Percentiles rank a stretch among this genome's conserved stretches.
These are phyloP conservation scores for Phytophthora crassamura DNA, from an alignment of 352 stramenopile species.

Conservation along the genomic window DNA sequence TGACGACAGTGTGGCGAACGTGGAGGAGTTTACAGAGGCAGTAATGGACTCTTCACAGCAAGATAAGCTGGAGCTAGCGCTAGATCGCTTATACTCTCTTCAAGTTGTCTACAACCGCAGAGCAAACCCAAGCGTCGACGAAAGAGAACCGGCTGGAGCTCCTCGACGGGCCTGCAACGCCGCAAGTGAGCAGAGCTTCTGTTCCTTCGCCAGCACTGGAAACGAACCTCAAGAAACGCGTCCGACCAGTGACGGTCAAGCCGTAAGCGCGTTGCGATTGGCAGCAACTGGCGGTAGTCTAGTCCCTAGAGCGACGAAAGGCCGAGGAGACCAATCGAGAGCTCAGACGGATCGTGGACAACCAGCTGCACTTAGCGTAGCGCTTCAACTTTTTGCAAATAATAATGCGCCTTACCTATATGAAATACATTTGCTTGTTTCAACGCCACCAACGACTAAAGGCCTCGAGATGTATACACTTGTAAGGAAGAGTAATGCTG, in stretches of 20 bases:
- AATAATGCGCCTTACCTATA: not conserved
- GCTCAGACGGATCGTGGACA: slow-evolving; percentile 20
- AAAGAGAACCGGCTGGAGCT: slow-evolving; percentile 32
- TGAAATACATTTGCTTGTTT: not conserved
- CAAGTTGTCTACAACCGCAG: too few species aligned
- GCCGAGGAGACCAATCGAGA: slow-evolving; percentile 32
- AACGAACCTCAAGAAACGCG: slow-evolving; percentile 26
- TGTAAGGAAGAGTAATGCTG: too few species aligned
- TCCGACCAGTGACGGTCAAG: not conserved
- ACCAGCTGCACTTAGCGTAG: slow-evolving; percentile 19
- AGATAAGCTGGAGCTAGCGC: slow-evolving; percentile 9
- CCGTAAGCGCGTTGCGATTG: slow-evolving; percentile 6
- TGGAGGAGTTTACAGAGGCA: slow-evolving; percentile 5
- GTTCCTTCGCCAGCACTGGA: slow-evolving; percentile 33
- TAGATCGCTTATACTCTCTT: too few species aligned
- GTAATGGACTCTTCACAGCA: slow-evolving; percentile 7
- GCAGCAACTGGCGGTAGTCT: slow-evolving; percentile 19
- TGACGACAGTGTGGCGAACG: not conserved
- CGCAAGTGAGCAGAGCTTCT: slow-evolving; percentile 34
- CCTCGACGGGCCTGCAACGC: slow-evolving; percentile 32
- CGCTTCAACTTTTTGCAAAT: slow-evolving; percentile 6
- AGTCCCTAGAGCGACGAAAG: slow-evolving; percentile 23
- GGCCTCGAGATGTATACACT: too few species aligned
- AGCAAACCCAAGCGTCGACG: slow-evolving; percentile 25
- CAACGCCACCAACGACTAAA: too few species aligned